Conservation (phyloP, 2,329 filamentous ascomycete species). For the Aspergillus japonicus region DNA sequence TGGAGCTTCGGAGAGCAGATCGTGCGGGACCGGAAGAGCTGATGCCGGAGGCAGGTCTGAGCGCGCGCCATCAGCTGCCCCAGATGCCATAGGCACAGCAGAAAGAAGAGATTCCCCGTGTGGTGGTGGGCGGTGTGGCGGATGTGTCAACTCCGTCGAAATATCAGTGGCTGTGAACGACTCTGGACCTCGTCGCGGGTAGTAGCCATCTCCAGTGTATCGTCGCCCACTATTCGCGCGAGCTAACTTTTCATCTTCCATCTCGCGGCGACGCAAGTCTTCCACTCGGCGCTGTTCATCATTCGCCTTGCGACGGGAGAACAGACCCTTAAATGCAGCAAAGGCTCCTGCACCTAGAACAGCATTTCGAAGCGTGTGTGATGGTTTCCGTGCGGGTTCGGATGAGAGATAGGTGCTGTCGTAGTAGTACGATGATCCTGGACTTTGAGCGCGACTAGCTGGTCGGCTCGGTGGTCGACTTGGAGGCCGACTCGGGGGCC, state of each 20-base stretch:
- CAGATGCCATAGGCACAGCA: constrained; percentile 30
- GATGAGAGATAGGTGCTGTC: constrained; percentile 39
- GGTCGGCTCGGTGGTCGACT: constrained; percentile 31
- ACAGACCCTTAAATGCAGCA: constrained; percentile 56
- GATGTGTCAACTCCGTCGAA: constrained; percentile 36
- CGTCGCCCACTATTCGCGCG: constrained; percentile 58
- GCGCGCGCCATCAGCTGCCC: constrained; percentile 29
- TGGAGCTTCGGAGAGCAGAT: constrained; percentile 34
- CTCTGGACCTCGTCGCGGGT: constrained; percentile 32
- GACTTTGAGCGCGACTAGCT: constrained; percentile 37
- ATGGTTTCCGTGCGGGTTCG: constrained; percentile 38
- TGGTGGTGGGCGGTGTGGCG: constrained; percentile 28
- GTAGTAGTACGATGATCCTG: constrained; percentile 39
- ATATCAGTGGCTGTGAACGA: constrained; percentile 39
- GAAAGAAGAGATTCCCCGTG: constrained; percentile 37
- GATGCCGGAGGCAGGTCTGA: constrained; percentile 37
- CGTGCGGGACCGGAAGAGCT: constrained; percentile 41
- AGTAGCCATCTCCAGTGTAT: constrained; percentile 66
- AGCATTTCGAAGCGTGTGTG: constrained; percentile 57
- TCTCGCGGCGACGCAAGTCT: constrained; percentile 50
- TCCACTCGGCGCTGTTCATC: constrained; percentile 61
- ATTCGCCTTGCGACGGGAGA: constrained; percentile 58
- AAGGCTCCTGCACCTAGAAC: constrained; percentile 68
- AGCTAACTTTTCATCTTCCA: constrained; percentile 53
- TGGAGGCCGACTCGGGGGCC: constrained; percentile 36